A percentile compares a stretch with the other conserved stretches of the same genome.
These are phyloP conservation scores for Pelargonium australe DNA, from an alignment of 441 rosid species.

Conservation along the genomic window DNA sequence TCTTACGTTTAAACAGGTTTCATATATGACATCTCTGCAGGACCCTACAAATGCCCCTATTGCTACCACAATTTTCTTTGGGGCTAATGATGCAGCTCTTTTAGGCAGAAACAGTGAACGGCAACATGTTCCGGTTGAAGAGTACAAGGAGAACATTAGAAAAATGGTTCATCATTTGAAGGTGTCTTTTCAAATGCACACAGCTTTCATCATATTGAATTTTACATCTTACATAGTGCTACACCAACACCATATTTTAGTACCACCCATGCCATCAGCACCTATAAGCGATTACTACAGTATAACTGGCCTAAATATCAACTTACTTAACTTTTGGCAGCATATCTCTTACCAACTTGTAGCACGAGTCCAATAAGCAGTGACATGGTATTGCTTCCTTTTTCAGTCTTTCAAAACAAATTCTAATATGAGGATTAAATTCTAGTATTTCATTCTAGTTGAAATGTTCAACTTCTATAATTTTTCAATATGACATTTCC, in stretches of 20 bases:
- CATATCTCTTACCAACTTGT: too few relatives aligned
- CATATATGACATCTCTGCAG: constrained; percentile 24
- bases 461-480: too few relatives aligned
- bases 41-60: constrained; percentile 45
- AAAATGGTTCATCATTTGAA: constrained; percentile 66
- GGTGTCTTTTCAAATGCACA: constrained; percentile 30
- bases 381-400: too few relatives aligned
- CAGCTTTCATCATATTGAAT: not conserved
- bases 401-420: too few relatives aligned
- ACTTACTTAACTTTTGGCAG: too few relatives aligned
- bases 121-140: constrained; percentile 77
- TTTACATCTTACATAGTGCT: not conserved
- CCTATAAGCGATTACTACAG: too few relatives aligned
- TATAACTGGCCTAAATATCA: too few relatives aligned
- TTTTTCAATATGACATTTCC: too few relatives aligned
- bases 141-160: constrained; percentile 60
- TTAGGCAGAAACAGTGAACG: constrained; percentile 56
- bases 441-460: too few relatives aligned
- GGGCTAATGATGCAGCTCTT: constrained; percentile 93
- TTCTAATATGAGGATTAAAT: too few relatives aligned
- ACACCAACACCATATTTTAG: not conserved
- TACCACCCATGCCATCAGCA: not conserved
- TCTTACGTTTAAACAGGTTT: constrained; percentile 3
- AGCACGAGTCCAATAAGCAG: too few relatives aligned
- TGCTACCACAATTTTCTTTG: constrained; percentile 77